Evolutionary conservation across 768 basidiomycete genomes (phyloP), one percentile per base, ranked within the genome.

Genomic region (Paxillus involutus): DNA sequence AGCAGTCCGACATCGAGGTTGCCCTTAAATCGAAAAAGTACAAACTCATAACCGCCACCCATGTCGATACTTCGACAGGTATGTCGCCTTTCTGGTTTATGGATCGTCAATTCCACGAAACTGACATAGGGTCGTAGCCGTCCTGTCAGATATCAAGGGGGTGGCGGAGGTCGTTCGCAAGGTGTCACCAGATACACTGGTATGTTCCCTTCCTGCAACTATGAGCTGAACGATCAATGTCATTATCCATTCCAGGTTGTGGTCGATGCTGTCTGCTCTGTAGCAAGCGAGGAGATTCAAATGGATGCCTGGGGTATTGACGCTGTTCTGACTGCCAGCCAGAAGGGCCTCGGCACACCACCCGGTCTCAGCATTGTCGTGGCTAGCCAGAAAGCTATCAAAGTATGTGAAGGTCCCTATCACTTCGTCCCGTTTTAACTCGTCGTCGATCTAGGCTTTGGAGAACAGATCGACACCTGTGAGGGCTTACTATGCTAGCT

Each of bases 251-350:
- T 17, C 21, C 52, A 89, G 87, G 77, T 94, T 41, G 77, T 90
- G 8, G 77, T 94, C 54, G 97, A 99, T 65, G 92, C 84, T n/a
- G 97, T 99, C 26, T 99, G 97, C 73, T 88, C 94, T 2, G 94
- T 98, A 14, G 97, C 91, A 5, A 91, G 88, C 61, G 97, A 98
- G 69, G 94, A 98, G 69, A 94, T 99, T 63, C 83, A 79, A 43
- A 89, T 97, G 78, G 97, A 98, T 62, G 86, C 82, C 3, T 98
- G 97, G 97, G 85, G 80, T 26, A 77, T 98, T 49, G 97, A 99
- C 60, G 84, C 94, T 35, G 88, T 98, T 24, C 62, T 95, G 40
- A 83, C 87, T 14, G 94, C 91, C 10, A 86, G 84, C 52, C 94
- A 96, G 71, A 97, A 97, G 68, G 97, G 96, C 39, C 84, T 99